These are phyloP conservation scores for Citrus trifoliata DNA, from an alignment of 345 rosid genomes.

Conservation along the genomic window DNA sequence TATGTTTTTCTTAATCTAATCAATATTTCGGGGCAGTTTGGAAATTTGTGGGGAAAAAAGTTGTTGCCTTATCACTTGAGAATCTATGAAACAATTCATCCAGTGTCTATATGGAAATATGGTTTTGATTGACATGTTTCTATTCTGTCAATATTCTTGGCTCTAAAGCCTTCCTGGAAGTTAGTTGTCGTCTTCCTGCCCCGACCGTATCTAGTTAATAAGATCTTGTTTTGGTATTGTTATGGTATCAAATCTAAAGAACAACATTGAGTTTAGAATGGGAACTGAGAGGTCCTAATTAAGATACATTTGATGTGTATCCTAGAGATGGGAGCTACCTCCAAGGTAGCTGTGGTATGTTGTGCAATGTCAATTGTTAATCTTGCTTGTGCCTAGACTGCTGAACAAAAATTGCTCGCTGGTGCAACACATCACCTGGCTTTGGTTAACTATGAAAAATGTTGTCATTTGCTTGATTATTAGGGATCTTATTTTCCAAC, in stretches of 20 bases:
- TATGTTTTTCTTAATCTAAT: not conserved
- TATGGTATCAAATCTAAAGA: not conserved
- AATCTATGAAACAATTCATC: not conserved
- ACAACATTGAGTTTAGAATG: not conserved
- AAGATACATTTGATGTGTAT: not conserved
- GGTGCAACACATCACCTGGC: not conserved
- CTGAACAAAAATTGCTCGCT: not conserved
- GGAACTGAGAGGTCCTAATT: not conserved
- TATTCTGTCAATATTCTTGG: not conserved
- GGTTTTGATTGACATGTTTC: not conserved
- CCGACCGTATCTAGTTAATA: not conserved
- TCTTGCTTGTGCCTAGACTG: not conserved
- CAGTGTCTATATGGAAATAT: not conserved
- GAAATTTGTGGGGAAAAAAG: not conserved
- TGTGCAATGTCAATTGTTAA: not conserved
- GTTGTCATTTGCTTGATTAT: not conserved
- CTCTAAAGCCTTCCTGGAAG: not conserved
- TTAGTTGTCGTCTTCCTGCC: not conserved
- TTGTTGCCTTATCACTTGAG: not conserved
- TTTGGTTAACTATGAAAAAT: not conserved
- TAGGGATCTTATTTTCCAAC: not conserved
- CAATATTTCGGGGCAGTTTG: not conserved
- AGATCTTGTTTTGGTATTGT: not conserved
- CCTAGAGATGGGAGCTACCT: not conserved
- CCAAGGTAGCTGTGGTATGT: not conserved